Evolutionary conservation across 495 filamentous ascomycete species (phyloP), one percentile per base, ranked within the genome.

Genomic region (Hypomontagnella submonticulosa): DNA sequence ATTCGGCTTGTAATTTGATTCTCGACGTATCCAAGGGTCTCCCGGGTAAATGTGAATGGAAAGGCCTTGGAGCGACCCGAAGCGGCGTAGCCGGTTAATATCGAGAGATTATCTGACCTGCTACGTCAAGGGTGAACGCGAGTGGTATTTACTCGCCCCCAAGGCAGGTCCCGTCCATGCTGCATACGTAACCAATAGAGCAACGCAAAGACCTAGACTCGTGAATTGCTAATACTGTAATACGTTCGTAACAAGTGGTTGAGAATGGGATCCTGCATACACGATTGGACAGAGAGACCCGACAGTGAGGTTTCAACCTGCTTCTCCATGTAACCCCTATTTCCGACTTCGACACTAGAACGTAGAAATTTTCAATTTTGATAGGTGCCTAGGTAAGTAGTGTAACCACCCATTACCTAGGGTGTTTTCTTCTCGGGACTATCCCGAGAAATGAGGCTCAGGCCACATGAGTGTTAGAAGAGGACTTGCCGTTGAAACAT

Each of bases 361-460:
- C 23, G 23, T 6, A 27, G 23, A 27, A 27, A 6, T 27, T 27
- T 27, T 27, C 6, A 2, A 6, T 27, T 27, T 27, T 27, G 23
- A 27, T 27, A 27, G 23, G 23, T 3, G 23, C 23, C 23, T 27
- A 27, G 23, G 23, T 6, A 27, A 27, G 23, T 27, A 27, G 23
- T 27, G 23, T 27, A 27, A 27, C 23, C 23, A 27, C 23, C 23
- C 6, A 6, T 27, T 27, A 3, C 23, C 23, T 27, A 6, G 23
- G 23, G 3, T 6, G 23, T 27, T 27, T 27, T 27, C 23, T 27
- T 27, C 23, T 27, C 23, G 23, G 23, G 23, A 27, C 23, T 27
- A 27, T 27, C 23, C 23, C 23, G 23, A 10, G 37, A 49, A 27
- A 42, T 56, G 52, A 57, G 60, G 52, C 52, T 63, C n/a, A 63